Conservation (phyloP, 495 filamentous ascomycete species). For the Penicillium cosmopolitanum region DNA sequence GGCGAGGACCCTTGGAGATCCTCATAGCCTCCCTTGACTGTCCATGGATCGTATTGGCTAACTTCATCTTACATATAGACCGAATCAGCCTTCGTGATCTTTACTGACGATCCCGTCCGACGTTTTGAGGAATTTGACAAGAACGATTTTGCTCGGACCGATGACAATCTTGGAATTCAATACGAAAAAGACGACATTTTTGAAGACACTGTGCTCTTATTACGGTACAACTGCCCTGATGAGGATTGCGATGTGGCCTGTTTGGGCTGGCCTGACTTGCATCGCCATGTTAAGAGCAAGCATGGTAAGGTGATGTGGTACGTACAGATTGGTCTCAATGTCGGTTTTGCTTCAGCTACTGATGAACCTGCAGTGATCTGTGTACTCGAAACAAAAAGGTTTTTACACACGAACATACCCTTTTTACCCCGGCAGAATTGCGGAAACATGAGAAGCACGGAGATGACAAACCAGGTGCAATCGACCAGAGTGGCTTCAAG, state of each 20-base stretch:
- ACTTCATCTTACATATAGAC: slow-evolving; percentile 52
- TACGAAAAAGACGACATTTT: slow-evolving; percentile 87
- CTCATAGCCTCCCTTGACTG: background rate
- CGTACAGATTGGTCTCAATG: slow-evolving; percentile 23
- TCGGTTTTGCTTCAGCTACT: background rate
- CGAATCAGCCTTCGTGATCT: slow-evolving; percentile 81
- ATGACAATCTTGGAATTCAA: slow-evolving; percentile 84
- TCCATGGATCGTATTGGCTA: background rate
- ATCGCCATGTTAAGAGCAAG: slow-evolving; percentile 80
- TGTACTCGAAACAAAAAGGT: slow-evolving; percentile 96
- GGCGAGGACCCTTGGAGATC: slow-evolving; percentile 2
- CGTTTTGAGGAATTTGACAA: slow-evolving; percentile 79
- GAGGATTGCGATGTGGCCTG: slow-evolving; percentile 84
- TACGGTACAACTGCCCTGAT: slow-evolving; percentile 97
- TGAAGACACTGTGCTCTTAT: slow-evolving; percentile 80
- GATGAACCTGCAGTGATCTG: slow-evolving; percentile 61
- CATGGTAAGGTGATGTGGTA: slow-evolving; percentile 91
- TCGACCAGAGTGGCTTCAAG: slow-evolving; percentile 94
- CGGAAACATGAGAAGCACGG: slow-evolving; percentile 87
- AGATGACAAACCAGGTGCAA: slow-evolving; percentile 86
- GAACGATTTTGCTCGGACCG: slow-evolving; percentile 70
- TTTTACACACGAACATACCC: slow-evolving; percentile 95
- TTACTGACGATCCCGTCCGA: slow-evolving; percentile 81
- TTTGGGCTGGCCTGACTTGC: slow-evolving; percentile 89
- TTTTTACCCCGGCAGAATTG: slow-evolving; percentile 83